phyloP scores from a whole-genome alignment of 352 stramenopile genomes.

The Globisporangium nodosum region DNA sequence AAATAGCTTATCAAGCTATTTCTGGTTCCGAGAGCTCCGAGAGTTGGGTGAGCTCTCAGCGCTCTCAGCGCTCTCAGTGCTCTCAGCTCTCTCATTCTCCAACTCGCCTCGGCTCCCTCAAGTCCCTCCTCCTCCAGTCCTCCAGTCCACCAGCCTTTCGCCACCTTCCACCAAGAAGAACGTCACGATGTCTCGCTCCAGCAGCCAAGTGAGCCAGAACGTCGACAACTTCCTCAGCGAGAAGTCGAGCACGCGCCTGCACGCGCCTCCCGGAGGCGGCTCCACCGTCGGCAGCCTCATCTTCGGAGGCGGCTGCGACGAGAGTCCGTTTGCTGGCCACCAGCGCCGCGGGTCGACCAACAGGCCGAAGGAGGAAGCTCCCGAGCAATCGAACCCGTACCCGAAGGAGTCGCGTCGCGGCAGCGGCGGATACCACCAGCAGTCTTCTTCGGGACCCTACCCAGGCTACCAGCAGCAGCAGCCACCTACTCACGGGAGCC shows the following conservation, averaged over 20 bases:
- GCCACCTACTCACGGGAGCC: conserved; percentile 10
- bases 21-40: no score
- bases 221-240: conserved; percentile 73
- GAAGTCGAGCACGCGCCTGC: conserved; percentile 72
- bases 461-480: conserved; percentile 15
- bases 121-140: background rate
- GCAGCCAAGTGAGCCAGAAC: conserved; percentile 68
- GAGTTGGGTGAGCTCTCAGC: no score
- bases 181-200: conserved; percentile 43
- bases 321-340: conserved; percentile 47
- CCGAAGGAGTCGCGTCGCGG: conserved; percentile 27
- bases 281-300: conserved; percentile 75
- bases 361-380: conserved; percentile 42
- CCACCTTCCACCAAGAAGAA: background rate
- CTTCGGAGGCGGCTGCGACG: conserved; percentile 42
- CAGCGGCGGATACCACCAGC: conserved; percentile 14
- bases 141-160: conserved; percentile 1
- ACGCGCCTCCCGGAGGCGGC: conserved; percentile 59
- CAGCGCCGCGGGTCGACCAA: conserved; percentile 31
- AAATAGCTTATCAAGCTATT: no score
- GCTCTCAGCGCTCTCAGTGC: no score
- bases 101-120: conserved; percentile 12
- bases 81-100: conserved; percentile 16
- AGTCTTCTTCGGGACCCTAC: conserved; percentile 8
- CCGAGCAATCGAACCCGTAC: conserved; percentile 51